phyloP scores from a whole-genome alignment of 768 basidiomycete species.

The Termitomyces titanicus region DNA sequence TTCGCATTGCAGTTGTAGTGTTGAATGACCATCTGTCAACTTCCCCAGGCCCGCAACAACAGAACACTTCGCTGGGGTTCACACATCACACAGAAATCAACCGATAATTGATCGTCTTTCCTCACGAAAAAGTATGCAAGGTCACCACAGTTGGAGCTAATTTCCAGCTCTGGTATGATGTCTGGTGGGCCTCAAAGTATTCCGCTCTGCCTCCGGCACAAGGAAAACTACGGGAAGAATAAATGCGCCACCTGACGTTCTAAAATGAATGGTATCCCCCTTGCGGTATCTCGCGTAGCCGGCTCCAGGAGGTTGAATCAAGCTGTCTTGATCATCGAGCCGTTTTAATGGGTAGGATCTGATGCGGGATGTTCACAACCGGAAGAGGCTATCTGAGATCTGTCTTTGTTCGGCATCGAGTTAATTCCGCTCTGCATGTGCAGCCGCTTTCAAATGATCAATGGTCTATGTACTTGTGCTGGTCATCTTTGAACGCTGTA shows the following conservation, averaged over 20 bases:
- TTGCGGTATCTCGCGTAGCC: background rate
- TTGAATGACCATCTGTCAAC: background rate
- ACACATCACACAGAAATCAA: background rate
- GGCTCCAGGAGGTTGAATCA: background rate
- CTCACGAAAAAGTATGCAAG: background rate
- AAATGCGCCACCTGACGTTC: background rate
- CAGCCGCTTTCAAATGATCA: background rate
- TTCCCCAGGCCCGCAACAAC: background rate
- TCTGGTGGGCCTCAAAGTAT: background rate
- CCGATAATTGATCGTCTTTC: too few relatives aligned
- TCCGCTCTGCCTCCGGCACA: too few relatives aligned
- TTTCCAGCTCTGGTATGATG: background rate
- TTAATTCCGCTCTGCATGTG: conserved; percentile 15
- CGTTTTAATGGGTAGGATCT: background rate
- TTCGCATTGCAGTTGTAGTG: background rate
- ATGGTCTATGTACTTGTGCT: background rate
- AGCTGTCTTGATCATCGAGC: background rate
- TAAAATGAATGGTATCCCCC: background rate
- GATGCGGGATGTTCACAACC: too few relatives aligned
- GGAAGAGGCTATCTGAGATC: conserved; percentile 18
- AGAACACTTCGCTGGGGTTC: background rate
- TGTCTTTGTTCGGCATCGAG: conserved; percentile 7
- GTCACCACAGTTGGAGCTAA: background rate
- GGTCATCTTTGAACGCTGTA: background rate
- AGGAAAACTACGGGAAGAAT: background rate